Evolutionary conservation across 1,139 yeast genomes (phyloP).

Genomic region (Blastobotrys proliferans): DNA sequence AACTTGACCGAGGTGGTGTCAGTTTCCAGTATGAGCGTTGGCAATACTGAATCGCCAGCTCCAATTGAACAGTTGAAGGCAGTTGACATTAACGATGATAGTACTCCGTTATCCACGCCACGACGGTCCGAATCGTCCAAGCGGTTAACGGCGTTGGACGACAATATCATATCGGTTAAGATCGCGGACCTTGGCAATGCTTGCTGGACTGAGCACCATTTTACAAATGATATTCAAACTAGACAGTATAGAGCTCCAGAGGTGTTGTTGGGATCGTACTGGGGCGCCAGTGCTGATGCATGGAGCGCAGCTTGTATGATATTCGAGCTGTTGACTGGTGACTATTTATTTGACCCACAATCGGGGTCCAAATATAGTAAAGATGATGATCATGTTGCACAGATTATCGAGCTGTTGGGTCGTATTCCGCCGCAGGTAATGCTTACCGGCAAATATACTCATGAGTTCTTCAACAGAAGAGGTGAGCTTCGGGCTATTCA

Average conservation of each 20-base stretch:
- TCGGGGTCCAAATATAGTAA: conserved; percentile 58
- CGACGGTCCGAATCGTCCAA: conserved; percentile 4
- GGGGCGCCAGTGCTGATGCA: conserved; percentile 83
- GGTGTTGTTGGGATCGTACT: conserved; percentile 58
- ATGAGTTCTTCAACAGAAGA: conserved; percentile 52
- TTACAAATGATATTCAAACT: conserved; percentile 81
- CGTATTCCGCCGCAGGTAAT: conserved; percentile 52
- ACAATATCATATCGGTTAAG: conserved; percentile 47
- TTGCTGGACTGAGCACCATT: conserved; percentile 67
- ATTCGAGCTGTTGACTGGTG: conserved; percentile 80
- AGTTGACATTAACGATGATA: conserved; percentile 7
- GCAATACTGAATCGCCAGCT: too few relatives aligned
- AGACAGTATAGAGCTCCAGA: conserved; percentile 85
- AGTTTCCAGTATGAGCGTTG: too few relatives aligned
- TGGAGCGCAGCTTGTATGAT: conserved; percentile 84
- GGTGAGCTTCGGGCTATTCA: conserved; percentile 55
- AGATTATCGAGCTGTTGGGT: conserved; percentile 71
- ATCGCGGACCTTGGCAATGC: conserved; percentile 88
- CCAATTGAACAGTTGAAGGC: conserved; percentile 13
- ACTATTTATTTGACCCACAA: conserved; percentile 78
- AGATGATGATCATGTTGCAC: conserved; percentile 86
- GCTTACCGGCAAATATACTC: conserved; percentile 49
- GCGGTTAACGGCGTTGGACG: conserved; percentile 10
- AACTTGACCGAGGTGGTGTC: too few relatives aligned
- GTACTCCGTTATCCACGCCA: background rate